These are phyloP conservation scores for Mallotus japonicus DNA, from an alignment of 441 rosid genomes.

Conservation along the genomic window DNA sequence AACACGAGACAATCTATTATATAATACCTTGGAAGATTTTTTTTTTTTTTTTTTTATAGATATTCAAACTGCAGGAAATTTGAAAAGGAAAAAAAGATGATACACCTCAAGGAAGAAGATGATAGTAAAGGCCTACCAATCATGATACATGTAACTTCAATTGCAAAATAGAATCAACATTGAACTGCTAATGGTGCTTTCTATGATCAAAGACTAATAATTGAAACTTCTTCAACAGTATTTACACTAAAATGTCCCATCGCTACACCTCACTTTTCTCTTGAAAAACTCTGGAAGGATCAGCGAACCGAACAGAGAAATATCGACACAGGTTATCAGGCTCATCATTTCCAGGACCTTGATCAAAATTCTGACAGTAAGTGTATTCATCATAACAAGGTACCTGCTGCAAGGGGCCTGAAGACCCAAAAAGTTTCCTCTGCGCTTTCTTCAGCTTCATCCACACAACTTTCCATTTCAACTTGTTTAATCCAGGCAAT, in stretches of 20 bases:
- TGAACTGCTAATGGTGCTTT: background rate
- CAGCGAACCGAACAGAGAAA: constrained; percentile 43
- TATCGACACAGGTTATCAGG: constrained; percentile 41
- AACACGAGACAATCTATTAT: too few relatives aligned
- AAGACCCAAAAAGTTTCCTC: constrained; percentile 28
- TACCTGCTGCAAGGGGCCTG: constrained; percentile 11
- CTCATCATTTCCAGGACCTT: constrained; percentile 39
- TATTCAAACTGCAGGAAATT: background rate
- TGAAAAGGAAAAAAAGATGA: background rate
- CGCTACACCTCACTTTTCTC: background rate
- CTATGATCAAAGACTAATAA: background rate
- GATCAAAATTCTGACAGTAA: constrained; percentile 48
- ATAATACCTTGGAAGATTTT: too few relatives aligned
- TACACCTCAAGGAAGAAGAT: background rate
- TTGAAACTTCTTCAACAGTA: too few relatives aligned
- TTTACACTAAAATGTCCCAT: background rate
- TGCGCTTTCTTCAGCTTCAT: constrained; percentile 37
- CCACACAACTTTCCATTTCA: constrained; percentile 36
- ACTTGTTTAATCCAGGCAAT: constrained; percentile 21
- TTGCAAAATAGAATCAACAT: too few relatives aligned
- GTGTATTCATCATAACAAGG: constrained; percentile 27
- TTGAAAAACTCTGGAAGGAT: constrained; percentile 18
- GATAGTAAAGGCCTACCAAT: background rate
- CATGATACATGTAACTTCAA: background rate
- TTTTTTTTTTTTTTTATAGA: too few relatives aligned